Percentiles rank a stretch among this genome's conserved stretches.
These are phyloP conservation scores for Ramularia endophylla DNA, from an alignment of 2,329 filamentous ascomycete genomes.

Conservation along the genomic window DNA sequence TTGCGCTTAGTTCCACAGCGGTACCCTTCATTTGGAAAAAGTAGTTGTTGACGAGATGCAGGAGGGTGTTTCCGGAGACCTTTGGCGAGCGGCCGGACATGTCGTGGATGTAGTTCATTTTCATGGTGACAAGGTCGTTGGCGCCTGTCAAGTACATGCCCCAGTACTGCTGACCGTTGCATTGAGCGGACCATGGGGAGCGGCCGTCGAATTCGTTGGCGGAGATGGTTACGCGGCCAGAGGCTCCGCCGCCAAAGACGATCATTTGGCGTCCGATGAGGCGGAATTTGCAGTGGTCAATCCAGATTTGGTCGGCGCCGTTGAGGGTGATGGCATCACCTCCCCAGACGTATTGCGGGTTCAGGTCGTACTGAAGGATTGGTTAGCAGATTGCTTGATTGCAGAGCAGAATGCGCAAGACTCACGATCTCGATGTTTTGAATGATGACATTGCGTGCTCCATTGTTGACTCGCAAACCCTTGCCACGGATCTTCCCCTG, in stretches of 20 bases:
- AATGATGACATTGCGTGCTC: slow-evolving; percentile 50
- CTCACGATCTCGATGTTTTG: slow-evolving; percentile 35
- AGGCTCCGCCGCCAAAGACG: slow-evolving; percentile 48
- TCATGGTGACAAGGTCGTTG: slow-evolving; percentile 51
- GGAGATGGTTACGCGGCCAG: slow-evolving; percentile 56
- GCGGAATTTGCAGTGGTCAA: no score
- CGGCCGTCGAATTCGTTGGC: slow-evolving; percentile 54
- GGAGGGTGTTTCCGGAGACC: slow-evolving; percentile 49
- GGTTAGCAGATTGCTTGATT: no score
- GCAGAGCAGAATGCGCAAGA: no score
- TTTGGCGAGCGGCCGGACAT: slow-evolving; percentile 52
- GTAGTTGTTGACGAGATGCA: slow-evolving; percentile 59
- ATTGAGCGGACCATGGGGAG: slow-evolving; percentile 51
- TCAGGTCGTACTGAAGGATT: no score
- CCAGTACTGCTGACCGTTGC: slow-evolving; percentile 39
- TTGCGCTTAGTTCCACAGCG: no score
- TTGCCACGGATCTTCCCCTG: slow-evolving; percentile 38
- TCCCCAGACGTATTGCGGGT: slow-evolving; percentile 33
- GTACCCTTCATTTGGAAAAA: no score
- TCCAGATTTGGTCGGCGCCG: slow-evolving; percentile 30
- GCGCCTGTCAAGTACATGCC: slow-evolving; percentile 50
- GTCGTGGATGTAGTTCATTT: slow-evolving; percentile 56
- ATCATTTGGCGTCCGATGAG: slow-evolving; percentile 56
- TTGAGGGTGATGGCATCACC: slow-evolving; percentile 32
- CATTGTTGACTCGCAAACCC: slow-evolving; percentile 33